Evolutionary conservation across 305 asterid species (phyloP).

Genomic region (Galium porrigens): DNA sequence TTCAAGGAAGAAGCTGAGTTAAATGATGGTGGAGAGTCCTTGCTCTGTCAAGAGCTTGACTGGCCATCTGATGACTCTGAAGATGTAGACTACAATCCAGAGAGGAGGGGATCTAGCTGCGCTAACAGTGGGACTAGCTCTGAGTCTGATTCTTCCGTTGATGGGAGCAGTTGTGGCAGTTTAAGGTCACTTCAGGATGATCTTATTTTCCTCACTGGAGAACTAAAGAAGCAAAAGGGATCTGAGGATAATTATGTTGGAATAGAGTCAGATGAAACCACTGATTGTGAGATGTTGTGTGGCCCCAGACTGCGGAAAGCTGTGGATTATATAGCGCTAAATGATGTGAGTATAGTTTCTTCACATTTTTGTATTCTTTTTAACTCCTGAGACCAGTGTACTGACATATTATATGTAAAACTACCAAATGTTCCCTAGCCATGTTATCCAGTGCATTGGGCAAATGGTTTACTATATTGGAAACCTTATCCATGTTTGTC

Average conservation of each 20-base stretch:
- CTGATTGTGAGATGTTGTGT: conserved; percentile 40
- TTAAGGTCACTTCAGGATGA: conserved; percentile 65
- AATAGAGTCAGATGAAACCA: conserved; percentile 44
- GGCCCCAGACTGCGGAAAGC: conserved; percentile 55
- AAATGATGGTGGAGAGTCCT: conserved; percentile 46
- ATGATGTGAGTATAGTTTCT: conserved; percentile 50
- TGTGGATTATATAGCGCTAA: conserved; percentile 68
- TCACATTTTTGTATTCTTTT: neutral
- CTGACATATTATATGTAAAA: neutral
- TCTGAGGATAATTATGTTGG: conserved; percentile 30
- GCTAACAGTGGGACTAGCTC: conserved; percentile 29
- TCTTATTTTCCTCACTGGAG: conserved; percentile 26
- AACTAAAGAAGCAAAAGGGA: conserved; percentile 21
- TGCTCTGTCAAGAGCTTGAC: conserved; percentile 46
- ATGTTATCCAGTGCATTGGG: neutral
- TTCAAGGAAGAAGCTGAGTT: conserved; percentile 82
- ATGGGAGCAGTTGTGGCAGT: conserved; percentile 40
- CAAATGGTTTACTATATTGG: neutral
- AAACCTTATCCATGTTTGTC: neutral
- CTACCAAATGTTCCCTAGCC: neutral
- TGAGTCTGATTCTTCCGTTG: conserved; percentile 40
- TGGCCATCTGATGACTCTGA: conserved; percentile 97
- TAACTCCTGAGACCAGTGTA: neutral
- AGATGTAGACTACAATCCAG: conserved; percentile 83
- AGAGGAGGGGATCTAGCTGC: conserved; percentile 36